Base-by-base conservation (phyloP, 768 basidiomycete species). In the Mrakia gelida region DNA sequence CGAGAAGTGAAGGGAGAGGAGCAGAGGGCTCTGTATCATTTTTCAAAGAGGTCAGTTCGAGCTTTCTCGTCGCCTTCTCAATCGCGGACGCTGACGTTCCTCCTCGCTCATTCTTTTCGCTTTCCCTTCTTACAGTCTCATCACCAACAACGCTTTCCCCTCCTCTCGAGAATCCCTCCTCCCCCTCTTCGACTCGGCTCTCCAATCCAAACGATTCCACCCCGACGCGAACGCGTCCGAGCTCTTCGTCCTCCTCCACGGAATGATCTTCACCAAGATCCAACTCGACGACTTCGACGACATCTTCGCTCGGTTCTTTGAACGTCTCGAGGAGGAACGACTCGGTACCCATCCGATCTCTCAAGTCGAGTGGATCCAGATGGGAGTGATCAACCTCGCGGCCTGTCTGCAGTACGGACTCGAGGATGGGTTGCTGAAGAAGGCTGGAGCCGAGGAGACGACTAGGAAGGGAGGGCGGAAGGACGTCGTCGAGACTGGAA, bases 261-360 rank as follows among this genome's bases (percentile, higher is more conserved):
- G 97, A 38, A 95, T 98, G 94, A 88, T 99, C 1, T 98, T 98
- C 85, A 98, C 97, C 21, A 91, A 92, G 80, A 94, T 97, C 80
- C 89, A 95, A 80, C 89, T 99, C 38, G 97, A 99, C 83, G 92
- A 95, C 83, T 98, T 98, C 82, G 85, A 88, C 62, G 87, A 90
- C 18, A 91, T 91, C 0, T 88, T 95, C 34, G 91, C 91, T 0
- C 91, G 94, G 28, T 92, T 95, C 83, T 87, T 94, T 74, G 95
- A 96, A 84, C 91, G 92, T 59, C 88, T 96, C 3, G 88, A 90
- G 73, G 91, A 95, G 77, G 93, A 95, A 68, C 34, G 80, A 54
- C 49, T 73, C 41, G 78, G 77, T 59, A 26, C 71, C 73, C 52
- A 59, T 38, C 79, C 76, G 23, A 80, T 84, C 45, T 75, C 80